phyloP scores from a whole-genome alignment of 345 rosid genomes.

The Eucalyptus sp. region DNA sequence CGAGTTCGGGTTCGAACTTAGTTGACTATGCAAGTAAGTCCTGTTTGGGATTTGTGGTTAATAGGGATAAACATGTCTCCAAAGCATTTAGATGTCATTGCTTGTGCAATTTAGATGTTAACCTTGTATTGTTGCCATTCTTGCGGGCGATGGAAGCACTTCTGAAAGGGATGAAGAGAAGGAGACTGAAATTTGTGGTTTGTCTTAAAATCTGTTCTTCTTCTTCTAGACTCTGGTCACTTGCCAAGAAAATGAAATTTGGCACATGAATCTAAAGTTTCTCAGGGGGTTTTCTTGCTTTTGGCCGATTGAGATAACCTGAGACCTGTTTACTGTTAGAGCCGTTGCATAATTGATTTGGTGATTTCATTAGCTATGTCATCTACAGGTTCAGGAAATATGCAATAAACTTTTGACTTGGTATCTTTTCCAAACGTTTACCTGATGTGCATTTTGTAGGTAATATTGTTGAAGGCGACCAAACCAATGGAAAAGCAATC shows the following conservation, averaged over 20 bases:
- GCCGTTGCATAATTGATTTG: not conserved
- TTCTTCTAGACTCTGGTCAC: not conserved
- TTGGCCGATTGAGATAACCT: not conserved
- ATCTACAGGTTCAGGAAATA: not conserved
- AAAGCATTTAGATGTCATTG: not conserved
- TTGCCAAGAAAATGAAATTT: not conserved
- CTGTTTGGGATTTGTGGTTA: not conserved
- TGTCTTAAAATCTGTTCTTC: not conserved
- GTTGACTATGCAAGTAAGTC: conserved; percentile 45
- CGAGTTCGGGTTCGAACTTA: conserved; percentile 25
- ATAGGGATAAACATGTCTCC: not conserved
- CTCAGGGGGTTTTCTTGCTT: not conserved
- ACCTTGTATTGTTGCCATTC: not conserved
- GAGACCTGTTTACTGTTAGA: not conserved
- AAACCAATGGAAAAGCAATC: not conserved
- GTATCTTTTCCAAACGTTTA: not conserved
- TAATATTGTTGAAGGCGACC: conserved; percentile 9
- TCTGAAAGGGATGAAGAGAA: conserved; percentile 18
- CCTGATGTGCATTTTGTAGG: conserved; percentile 2
- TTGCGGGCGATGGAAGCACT: conserved; percentile 32
- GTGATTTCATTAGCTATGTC: not conserved
- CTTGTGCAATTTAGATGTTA: not conserved
- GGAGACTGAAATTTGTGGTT: conserved; percentile 20
- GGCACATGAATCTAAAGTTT: not conserved
- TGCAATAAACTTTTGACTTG: not conserved